These are phyloP conservation scores for Wickerhamomyces hampshirensis DNA, from an alignment of 805 yeast species.

Conservation along the genomic window DNA sequence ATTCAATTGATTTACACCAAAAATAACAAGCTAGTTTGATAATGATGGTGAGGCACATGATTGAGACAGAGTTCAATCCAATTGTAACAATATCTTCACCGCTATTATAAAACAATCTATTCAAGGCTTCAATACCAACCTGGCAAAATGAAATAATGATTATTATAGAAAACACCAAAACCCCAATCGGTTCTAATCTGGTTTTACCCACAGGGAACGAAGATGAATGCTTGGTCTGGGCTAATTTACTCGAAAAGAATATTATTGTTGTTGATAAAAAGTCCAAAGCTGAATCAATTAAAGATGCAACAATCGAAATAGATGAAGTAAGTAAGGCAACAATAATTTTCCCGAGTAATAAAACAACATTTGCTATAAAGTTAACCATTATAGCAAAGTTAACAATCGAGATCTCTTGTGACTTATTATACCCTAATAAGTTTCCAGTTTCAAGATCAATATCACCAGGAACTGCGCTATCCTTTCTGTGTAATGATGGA, in stretches of 20 bases:
- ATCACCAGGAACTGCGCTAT: conserved; percentile 53
- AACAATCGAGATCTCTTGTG: conserved; percentile 39
- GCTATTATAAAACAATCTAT: conserved; percentile 35
- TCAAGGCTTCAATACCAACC: conserved; percentile 61
- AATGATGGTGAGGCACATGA: conserved; percentile 61
- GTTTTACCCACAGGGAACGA: conserved; percentile 67
- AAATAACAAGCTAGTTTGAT: conserved; percentile 57
- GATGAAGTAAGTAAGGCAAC: conserved; percentile 65
- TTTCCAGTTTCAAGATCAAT: conserved; percentile 55
- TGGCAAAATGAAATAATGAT: conserved; percentile 69
- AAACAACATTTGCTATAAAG: conserved; percentile 51
- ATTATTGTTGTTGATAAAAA: conserved; percentile 72
- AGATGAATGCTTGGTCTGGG: conserved; percentile 42
- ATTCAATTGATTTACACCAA: conserved; percentile 56
- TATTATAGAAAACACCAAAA: conserved; percentile 64
- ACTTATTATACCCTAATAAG: conserved; percentile 44
- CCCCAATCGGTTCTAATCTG: conserved; percentile 74
- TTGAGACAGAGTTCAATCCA: conserved; percentile 44
- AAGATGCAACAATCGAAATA: conserved; percentile 71
- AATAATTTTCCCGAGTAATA: conserved; percentile 54
- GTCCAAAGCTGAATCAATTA: conserved; percentile 72
- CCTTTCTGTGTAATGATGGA: conserved; percentile 12
- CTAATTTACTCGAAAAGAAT: conserved; percentile 50
- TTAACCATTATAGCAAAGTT: conserved; percentile 60
- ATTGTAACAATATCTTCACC: conserved; percentile 41